phyloP scores from a whole-genome alignment of 495 filamentous ascomycete species.

The Hyaloscypha hepaticicola region DNA sequence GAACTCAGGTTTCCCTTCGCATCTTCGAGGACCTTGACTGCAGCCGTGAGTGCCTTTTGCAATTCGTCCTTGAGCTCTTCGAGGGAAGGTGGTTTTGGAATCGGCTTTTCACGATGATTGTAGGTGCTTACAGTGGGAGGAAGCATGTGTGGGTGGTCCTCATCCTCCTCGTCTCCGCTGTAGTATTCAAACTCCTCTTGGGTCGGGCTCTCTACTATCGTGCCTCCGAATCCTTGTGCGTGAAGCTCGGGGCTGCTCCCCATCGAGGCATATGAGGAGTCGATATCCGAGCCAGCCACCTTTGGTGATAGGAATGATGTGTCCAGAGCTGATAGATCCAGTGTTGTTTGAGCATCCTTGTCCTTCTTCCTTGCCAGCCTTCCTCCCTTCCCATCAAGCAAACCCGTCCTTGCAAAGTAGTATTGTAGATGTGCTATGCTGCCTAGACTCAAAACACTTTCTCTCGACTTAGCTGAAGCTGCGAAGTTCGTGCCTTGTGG shows the following conservation, averaged over 20 bases:
- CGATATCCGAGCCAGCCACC: conserved; percentile 42
- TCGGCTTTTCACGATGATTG: conserved; percentile 77
- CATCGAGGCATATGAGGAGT: conserved; percentile 56
- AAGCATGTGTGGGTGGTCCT: conserved; percentile 72
- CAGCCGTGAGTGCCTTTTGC: conserved; percentile 60
- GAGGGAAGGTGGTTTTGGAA: conserved; percentile 84
- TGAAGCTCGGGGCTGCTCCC: conserved; percentile 52
- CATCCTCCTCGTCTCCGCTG: conserved; percentile 58
- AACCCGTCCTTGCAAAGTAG: conserved; percentile 92
- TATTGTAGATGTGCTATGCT: conserved; percentile 98
- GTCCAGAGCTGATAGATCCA: conserved; percentile 43
- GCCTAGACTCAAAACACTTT: conserved; percentile 92
- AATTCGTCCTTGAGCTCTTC: conserved; percentile 75
- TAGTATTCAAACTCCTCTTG: conserved; percentile 52
- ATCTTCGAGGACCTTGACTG: conserved; percentile 59
- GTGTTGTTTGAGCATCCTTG: conserved; percentile 18
- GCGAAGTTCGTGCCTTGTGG: conserved; percentile 90
- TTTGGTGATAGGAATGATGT: conserved; percentile 41
- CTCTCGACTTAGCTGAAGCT: conserved; percentile 80
- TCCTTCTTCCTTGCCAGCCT: conserved; percentile 64
- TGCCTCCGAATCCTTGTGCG: conserved; percentile 34
- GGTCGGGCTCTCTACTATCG: conserved; percentile 38
- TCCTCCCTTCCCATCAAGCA: conserved; percentile 91
- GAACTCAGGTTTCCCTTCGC: conserved; percentile 27
- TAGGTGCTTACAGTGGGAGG: conserved; percentile 97